Evolutionary conservation across 768 basidiomycete species (phyloP), one percentile per base, ranked within the genome.

Genomic region (Lentinus tigrinus): DNA sequence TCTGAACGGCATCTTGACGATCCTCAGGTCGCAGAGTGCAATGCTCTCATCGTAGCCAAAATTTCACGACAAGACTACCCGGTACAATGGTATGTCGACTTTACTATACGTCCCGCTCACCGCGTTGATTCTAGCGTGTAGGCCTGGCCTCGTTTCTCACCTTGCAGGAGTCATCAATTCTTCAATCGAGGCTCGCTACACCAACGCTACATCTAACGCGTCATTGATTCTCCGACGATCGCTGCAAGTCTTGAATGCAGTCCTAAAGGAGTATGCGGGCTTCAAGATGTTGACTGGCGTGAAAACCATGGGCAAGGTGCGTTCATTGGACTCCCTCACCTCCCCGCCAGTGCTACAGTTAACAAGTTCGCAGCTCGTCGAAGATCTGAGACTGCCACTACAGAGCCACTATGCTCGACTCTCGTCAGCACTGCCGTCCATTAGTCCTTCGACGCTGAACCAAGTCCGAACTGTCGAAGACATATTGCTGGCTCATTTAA

Each of bases 31-130:
- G 84, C 89, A 17, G 80, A 88, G 55, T 91, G 85, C 67, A 91
- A 94, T 60, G 81, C 89, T 60, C 67, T 89, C 28, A 85, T 90
- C 26, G 78, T 92, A 8, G 77, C 84, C 13, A 94, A 87, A 69
- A 82, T 95, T 52, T 87, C 91, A 11, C 27, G 94, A 31, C 69
- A 80, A 21, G 94, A 96, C 65, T 93, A 83, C 69, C 90, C 91
- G 9, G 72, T 66, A 31, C 78, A 78, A 38, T 95, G 93, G 93
- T 89, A 68, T 58, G 76, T 51, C 21, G 36, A 40, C 11, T 16
- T 2, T 4, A 13, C n/a, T 28, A 34, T 23, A 13, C 7, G 8
- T 37, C 42, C 17, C n/a, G 14, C 10, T 40, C n/a, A 10, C 16
- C 47, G 17, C 26, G 27, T 48, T 52, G 26, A 62, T 54, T 4